A percentile compares a stretch with the other conserved stretches of the same genome.
These are phyloP conservation scores for Juncus inflexus DNA, from an alignment of 176 grass and related monocot species.

Conservation along the genomic window DNA sequence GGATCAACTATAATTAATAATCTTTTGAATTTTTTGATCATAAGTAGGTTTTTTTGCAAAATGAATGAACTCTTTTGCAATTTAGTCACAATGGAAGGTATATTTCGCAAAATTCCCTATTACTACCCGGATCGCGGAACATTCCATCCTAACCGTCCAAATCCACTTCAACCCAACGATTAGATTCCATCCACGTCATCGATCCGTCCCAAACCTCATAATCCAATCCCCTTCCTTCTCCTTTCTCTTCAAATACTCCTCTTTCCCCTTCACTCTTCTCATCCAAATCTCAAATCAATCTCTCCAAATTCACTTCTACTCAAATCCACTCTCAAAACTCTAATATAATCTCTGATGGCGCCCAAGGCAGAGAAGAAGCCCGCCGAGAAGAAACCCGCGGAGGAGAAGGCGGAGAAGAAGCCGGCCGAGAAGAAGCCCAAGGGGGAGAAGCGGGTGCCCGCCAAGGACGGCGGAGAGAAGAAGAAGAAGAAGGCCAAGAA, in stretches of 20 bases:
- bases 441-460: background rate
- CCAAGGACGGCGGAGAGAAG: background rate
- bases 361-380: constrained; percentile 30
- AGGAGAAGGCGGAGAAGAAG: constrained; percentile 13
- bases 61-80: too few relatives aligned
- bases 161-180: too few relatives aligned
- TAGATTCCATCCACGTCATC: background rate
- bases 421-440: constrained; percentile 15
- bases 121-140: too few relatives aligned
- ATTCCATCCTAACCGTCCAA: too few relatives aligned
- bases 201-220: background rate
- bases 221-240: background rate
- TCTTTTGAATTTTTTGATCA: too few relatives aligned
- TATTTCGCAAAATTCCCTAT: too few relatives aligned
- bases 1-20: too few relatives aligned
- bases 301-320: background rate
- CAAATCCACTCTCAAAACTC: background rate
- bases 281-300: background rate
- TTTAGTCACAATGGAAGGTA: too few relatives aligned
- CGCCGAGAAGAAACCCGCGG: constrained; percentile 15
- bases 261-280: background rate
- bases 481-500: constrained; percentile 21
- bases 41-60: too few relatives aligned
- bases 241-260: background rate
- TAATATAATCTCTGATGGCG: background rate